A percentile compares a stretch with the other conserved stretches of the same genome.
Conservation (phyloP, 495 filamentous ascomycete genomes). For the Astrothelium subdiscretum region DNA sequence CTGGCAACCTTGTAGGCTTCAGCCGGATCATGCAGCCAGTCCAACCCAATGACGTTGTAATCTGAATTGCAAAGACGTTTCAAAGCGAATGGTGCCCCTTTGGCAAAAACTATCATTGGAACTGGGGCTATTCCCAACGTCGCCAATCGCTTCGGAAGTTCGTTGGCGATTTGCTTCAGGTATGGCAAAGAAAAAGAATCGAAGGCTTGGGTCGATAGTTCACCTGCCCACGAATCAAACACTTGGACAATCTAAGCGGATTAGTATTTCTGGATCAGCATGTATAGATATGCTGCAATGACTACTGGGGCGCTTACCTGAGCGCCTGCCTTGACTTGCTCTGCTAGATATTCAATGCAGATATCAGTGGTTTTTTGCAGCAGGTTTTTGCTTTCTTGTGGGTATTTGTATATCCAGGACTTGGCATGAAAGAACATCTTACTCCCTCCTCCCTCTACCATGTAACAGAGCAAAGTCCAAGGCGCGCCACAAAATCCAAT, state of each 20-base stretch:
- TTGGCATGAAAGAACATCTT: conserved; percentile 87
- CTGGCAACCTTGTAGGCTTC: conserved; percentile 64
- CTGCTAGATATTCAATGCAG: conserved; percentile 85
- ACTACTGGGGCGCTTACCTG: conserved; percentile 36
- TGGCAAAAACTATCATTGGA: conserved; percentile 99
- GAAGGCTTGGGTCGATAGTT: conserved; percentile 76
- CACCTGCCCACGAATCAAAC: conserved; percentile 98
- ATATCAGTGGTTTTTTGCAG: conserved; percentile 84
- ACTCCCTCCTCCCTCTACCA: conserved; percentile 93
- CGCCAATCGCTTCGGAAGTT: conserved; percentile 58
- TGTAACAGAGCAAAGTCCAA: conserved; percentile 95
- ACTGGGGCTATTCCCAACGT: conserved; percentile 67
- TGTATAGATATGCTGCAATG: not conserved
- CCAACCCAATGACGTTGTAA: conserved; percentile 86
- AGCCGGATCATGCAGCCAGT: conserved; percentile 87
- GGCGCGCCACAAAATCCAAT: conserved; percentile 97
- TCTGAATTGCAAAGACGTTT: conserved; percentile 77
- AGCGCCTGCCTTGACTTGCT: conserved; percentile 85
- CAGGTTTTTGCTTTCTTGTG: conserved; percentile 63
- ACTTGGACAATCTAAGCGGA: conserved; percentile 66
- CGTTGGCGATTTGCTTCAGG: conserved; percentile 65
- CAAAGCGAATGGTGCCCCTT: conserved; percentile 94
- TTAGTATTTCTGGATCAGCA: not conserved
- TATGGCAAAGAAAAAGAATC: conserved; percentile 76
- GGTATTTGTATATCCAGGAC: conserved; percentile 90